phyloP scores from a whole-genome alignment of 768 basidiomycete species.

The Rhodotorula babjevae region DNA sequence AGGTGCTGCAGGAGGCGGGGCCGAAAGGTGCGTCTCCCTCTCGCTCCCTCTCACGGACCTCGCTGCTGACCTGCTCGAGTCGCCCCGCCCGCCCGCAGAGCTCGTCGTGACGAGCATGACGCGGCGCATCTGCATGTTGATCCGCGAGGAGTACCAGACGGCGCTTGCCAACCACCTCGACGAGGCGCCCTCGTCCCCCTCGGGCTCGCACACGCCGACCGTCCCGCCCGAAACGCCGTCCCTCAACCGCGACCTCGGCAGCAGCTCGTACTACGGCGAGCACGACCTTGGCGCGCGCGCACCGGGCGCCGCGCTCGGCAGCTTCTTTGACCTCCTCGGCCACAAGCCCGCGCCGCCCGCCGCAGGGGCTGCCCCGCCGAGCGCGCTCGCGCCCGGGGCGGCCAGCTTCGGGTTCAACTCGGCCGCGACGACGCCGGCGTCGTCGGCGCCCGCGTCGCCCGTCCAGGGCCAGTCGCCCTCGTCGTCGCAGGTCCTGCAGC shows the following conservation, averaged over 20 bases:
- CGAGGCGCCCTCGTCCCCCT: conserved; percentile 13
- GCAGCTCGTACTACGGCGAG: conserved; percentile 29
- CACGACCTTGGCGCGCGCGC: conserved; percentile 21
- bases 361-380: background rate
- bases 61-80: background rate
- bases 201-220: conserved; percentile 16
- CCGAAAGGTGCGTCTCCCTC: conserved; percentile 67
- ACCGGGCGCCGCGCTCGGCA: conserved; percentile 19
- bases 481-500: conserved; percentile 20
- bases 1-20: conserved; percentile 78
- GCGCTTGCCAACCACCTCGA: conserved; percentile 52
- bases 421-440: conserved; percentile 1
- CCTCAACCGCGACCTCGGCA: conserved; percentile 13
- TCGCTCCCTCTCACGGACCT: background rate
- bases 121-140: conserved; percentile 83
- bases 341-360: conserved; percentile 23
- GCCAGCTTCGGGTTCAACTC: background rate
- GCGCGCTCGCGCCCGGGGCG: background rate
- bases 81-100: conserved; percentile 57
- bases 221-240: conserved; percentile 19
- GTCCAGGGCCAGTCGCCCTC: conserved; percentile 6
- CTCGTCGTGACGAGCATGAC: conserved; percentile 93
- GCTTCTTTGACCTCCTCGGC: conserved; percentile 38
- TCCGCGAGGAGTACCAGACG: conserved; percentile 89
- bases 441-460: conserved; percentile 7